Percentiles rank a stretch among this genome's conserved stretches.
phyloP scores from a whole-genome alignment of 805 yeast species.

The Yarrowia bubula region DNA sequence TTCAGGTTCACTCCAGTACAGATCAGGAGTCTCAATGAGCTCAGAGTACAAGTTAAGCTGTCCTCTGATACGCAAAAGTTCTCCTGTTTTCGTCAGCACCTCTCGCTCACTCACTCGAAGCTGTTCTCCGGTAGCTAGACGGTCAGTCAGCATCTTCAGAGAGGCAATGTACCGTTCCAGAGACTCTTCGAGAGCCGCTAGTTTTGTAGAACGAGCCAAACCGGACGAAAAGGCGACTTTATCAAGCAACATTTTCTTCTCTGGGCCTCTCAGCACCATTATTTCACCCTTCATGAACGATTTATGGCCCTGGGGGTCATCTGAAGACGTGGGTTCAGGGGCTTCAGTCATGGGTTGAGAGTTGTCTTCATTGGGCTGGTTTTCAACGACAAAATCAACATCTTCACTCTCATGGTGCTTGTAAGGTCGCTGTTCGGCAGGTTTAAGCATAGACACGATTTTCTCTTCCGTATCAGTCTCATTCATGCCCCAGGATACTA shows the following conservation, averaged over 20 bases:
- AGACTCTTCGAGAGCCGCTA: conserved; percentile 73
- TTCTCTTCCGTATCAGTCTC: conserved; percentile 50
- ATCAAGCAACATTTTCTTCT: conserved; percentile 57
- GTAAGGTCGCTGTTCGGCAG: conserved; percentile 50
- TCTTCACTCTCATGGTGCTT: conserved; percentile 72
- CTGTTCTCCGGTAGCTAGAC: conserved; percentile 58
- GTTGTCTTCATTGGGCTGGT: conserved; percentile 35
- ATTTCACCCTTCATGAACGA: conserved; percentile 66
- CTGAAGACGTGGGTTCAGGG: conserved; percentile 2
- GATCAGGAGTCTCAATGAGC: conserved; percentile 85
- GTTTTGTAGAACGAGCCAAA: conserved; percentile 77
- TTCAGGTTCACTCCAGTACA: conserved; percentile 90
- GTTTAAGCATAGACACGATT: conserved; percentile 47
- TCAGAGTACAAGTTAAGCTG: conserved; percentile 83
- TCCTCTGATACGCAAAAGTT: conserved; percentile 72
- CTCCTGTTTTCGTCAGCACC: conserved; percentile 67
- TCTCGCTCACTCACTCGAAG: conserved; percentile 51
- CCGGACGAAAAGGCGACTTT: conserved; percentile 90
- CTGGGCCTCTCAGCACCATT: conserved; percentile 58
- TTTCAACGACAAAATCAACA: conserved; percentile 66
- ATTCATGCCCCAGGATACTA: conserved; percentile 78
- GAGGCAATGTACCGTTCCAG: conserved; percentile 65
- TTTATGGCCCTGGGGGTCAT: conserved; percentile 27
- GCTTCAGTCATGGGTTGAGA: conserved; percentile 4
- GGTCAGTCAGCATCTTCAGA: conserved; percentile 64